phyloP scores from a whole-genome alignment of 331 rosid genomes.

The Cydonia oblonga region DNA sequence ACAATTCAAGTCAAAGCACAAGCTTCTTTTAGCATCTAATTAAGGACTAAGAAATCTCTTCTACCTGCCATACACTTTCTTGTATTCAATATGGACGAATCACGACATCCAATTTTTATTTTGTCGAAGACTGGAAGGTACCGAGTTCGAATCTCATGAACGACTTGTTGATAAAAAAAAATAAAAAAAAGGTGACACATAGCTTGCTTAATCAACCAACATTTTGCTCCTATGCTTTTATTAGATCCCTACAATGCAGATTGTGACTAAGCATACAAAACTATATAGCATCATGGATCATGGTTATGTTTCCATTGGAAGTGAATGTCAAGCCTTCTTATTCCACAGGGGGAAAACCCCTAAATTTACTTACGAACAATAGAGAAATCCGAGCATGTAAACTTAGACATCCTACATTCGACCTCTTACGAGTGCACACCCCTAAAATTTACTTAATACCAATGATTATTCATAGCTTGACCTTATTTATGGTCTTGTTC shows the following conservation, averaged over 20 bases:
- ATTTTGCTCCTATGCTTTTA: background rate
- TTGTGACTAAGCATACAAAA: background rate
- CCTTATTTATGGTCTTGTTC: background rate
- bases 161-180: too few relatives aligned
- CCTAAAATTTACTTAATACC: background rate
- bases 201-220: too few relatives aligned
- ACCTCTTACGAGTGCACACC: background rate
- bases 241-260: background rate
- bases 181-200: too few relatives aligned
- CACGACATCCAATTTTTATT: too few relatives aligned
- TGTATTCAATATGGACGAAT: background rate
- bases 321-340: background rate
- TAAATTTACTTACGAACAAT: background rate
- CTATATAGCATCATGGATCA: background rate
- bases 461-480: background rate
- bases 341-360: background rate
- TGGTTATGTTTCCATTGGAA: background rate
- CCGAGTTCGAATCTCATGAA: too few relatives aligned
- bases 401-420: background rate
- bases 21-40: conserved; percentile 36
- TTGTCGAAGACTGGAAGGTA: background rate
- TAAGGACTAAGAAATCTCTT: conserved; percentile 28
- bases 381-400: background rate
- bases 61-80: conserved; percentile 22
- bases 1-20: conserved; percentile 45